These are phyloP conservation scores for Claviceps quebecensis DNA, from an alignment of 2,329 filamentous ascomycete genomes.

Conservation along the genomic window DNA sequence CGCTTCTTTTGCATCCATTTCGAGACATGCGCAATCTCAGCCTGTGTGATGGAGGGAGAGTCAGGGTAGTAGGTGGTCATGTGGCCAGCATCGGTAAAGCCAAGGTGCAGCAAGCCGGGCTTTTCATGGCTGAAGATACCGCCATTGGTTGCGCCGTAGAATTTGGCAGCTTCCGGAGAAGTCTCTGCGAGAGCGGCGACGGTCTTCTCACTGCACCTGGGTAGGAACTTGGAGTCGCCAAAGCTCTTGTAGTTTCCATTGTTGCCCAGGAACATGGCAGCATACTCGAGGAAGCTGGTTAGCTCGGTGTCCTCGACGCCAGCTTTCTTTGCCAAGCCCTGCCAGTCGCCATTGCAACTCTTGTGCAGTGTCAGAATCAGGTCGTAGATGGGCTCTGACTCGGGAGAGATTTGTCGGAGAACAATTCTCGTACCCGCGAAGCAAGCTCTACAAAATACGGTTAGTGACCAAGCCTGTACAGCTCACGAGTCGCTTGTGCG, in stretches of 20 bases:
- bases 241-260: conserved; percentile 79
- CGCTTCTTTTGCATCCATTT: conserved; percentile 59
- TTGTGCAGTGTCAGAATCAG: conserved; percentile 63
- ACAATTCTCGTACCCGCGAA: conserved; percentile 66
- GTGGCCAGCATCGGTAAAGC: conserved; percentile 60
- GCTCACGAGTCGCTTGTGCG: neutral
- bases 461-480: neutral
- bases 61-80: conserved; percentile 74
- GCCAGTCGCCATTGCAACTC: conserved; percentile 56
- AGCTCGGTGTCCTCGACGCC: conserved; percentile 50
- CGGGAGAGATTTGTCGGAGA: conserved; percentile 68
- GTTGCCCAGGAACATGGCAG: conserved; percentile 67
- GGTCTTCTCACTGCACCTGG: conserved; percentile 49
- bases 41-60: conserved; percentile 58
- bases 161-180: conserved; percentile 44
- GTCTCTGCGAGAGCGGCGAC: conserved; percentile 51
- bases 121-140: conserved; percentile 57
- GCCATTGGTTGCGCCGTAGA: conserved; percentile 54
- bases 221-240: conserved; percentile 73
- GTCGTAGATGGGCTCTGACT: conserved; percentile 70
- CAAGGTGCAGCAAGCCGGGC: conserved; percentile 56
- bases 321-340: conserved; percentile 48
- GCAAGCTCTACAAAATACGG: conserved; percentile 42
- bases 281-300: conserved; percentile 59
- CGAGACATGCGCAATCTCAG: conserved; percentile 60